Conservation (phyloP, 108 stramenopile genomes). For the Pseudonitzschia delicatissima region DNA sequence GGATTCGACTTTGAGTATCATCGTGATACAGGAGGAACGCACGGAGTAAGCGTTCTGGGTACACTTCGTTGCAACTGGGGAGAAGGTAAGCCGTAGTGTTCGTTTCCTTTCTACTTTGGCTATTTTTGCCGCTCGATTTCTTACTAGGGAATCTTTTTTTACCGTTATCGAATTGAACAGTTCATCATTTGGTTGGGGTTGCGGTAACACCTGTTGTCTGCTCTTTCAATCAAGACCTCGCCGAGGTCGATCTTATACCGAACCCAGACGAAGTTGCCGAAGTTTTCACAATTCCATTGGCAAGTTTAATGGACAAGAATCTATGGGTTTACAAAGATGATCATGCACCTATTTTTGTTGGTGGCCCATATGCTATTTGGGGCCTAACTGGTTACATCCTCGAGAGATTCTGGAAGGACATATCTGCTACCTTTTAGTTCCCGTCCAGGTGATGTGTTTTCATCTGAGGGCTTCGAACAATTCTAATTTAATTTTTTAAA, state of each 20-base stretch:
- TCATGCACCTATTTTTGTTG: constrained; percentile 82
- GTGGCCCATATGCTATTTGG: constrained; percentile 89
- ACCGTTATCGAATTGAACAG: not conserved
- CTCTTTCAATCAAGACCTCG: constrained; percentile 50
- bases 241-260: constrained; percentile 72
- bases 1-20: constrained; percentile 43
- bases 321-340: constrained; percentile 82
- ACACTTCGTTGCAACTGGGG: constrained; percentile 92
- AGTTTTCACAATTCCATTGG: constrained; percentile 83
- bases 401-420: constrained; percentile 82
- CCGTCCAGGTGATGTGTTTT: not conserved
- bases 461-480: no score
- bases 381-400: constrained; percentile 89
- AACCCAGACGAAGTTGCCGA: constrained; percentile 88
- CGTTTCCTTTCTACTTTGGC: not conserved
- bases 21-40: constrained; percentile 21
- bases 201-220: constrained; percentile 94
- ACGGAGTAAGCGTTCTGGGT: constrained; percentile 70
- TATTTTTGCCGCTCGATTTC: not conserved
- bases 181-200: constrained; percentile 83
- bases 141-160: not conserved
- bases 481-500: no score
- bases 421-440: constrained; percentile 41
- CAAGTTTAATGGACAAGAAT: constrained; percentile 54
- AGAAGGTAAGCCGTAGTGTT: constrained; percentile 31